phyloP scores from a whole-genome alignment of 2,329 filamentous ascomycete genomes.

The Diplodia scrobiculata region DNA sequence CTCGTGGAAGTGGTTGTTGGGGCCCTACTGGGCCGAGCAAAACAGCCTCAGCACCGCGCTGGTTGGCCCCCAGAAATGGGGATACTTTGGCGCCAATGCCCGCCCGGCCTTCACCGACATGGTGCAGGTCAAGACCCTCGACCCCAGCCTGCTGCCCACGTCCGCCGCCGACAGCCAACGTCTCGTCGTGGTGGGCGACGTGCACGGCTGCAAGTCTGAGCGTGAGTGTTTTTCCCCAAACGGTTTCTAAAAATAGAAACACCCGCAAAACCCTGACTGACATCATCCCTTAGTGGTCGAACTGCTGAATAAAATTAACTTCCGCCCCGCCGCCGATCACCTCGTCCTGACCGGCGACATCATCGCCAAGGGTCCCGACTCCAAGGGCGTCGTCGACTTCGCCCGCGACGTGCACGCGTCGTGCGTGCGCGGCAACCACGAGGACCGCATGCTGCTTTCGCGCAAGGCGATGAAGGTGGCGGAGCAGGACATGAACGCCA shows the following conservation, averaged over 20 bases:
- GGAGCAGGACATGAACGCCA: conserved; percentile 39
- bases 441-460: conserved; percentile 77
- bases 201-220: conserved; percentile 80
- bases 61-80: conserved; percentile 34
- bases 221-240: conserved; percentile 47
- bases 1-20: conserved; percentile 44
- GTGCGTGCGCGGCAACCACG: conserved; percentile 88
- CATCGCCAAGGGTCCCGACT: conserved; percentile 84
- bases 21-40: conserved; percentile 43
- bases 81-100: conserved; percentile 52
- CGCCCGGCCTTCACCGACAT: conserved; percentile 54
- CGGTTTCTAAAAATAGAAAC: background rate
- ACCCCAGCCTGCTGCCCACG: conserved; percentile 51
- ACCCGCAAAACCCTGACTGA: background rate
- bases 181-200: conserved; percentile 83
- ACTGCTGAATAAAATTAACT: conserved; percentile 68
- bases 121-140: conserved; percentile 54
- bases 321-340: conserved; percentile 59
- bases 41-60: conserved; percentile 43
- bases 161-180: conserved; percentile 52
- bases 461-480: conserved; percentile 46
- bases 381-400: conserved; percentile 72
- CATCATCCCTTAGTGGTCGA: conserved; percentile 45
- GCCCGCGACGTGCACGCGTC: conserved; percentile 74
- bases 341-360: conserved; percentile 47